phyloP scores from a whole-genome alignment of 257 asterid genomes.

The Scutellaria barbata region DNA sequence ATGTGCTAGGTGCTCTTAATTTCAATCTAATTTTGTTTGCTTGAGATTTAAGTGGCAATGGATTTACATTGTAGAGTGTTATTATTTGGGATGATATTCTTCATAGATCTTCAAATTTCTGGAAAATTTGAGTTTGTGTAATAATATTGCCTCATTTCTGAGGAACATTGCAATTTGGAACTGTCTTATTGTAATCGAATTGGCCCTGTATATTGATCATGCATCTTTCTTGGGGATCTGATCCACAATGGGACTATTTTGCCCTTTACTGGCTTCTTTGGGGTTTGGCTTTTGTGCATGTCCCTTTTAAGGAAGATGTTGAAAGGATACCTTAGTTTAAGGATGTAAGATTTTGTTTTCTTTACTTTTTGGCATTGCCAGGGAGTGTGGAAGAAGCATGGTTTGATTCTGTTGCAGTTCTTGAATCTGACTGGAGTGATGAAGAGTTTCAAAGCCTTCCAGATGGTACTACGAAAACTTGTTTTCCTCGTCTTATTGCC shows the following conservation, averaged over 20 bases:
- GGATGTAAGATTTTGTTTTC: neutral
- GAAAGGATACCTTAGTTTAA: neutral
- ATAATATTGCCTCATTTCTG: neutral
- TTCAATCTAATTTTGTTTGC: no score
- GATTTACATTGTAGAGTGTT: neutral
- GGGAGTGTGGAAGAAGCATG: conserved; percentile 80
- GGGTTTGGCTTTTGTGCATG: neutral
- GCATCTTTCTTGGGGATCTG: neutral
- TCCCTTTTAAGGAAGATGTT: neutral
- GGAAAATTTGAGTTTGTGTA: neutral
- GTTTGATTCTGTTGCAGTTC: conserved; percentile 72
- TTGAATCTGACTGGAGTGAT: conserved; percentile 81
- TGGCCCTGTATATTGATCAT: neutral
- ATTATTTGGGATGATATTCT: neutral
- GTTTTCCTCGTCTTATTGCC: neutral
- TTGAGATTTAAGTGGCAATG: neutral
- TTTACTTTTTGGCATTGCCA: conserved; percentile 27
- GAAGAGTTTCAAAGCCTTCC: conserved; percentile 85
- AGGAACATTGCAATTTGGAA: neutral
- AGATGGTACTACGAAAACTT: conserved; percentile 55
- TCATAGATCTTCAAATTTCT: neutral
- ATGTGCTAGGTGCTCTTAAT: neutral
- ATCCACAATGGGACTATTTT: neutral
- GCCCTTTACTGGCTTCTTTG: neutral
- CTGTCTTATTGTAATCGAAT: neutral